phyloP scores from a whole-genome alignment of 495 filamentous ascomycete genomes.

The Annulohypoxylon nitens region DNA sequence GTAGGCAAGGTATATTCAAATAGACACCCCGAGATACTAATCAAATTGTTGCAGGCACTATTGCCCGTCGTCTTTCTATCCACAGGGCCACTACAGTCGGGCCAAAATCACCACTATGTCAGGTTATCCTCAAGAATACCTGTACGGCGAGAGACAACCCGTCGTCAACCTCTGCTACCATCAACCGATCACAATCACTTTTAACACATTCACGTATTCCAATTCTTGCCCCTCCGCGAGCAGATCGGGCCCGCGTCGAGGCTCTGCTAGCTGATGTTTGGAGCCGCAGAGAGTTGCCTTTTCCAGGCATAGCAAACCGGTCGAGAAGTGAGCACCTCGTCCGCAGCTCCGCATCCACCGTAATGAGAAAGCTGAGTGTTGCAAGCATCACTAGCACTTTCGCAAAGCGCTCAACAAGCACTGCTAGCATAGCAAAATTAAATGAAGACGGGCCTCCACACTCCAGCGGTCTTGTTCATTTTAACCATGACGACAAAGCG shows the following conservation, averaged over 20 bases:
- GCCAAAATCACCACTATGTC: constrained; percentile 69
- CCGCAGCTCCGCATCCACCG: constrained; percentile 76
- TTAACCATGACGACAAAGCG: constrained; percentile 39
- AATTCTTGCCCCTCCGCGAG: constrained; percentile 75
- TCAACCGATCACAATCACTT: constrained; percentile 79
- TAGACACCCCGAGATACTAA: neutral
- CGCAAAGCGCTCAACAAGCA: constrained; percentile 66
- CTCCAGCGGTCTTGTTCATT: constrained; percentile 34
- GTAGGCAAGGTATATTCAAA: constrained; percentile 43
- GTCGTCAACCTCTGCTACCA: constrained; percentile 55
- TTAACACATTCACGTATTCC: constrained; percentile 71
- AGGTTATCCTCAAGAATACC: constrained; percentile 93
- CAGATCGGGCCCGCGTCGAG: constrained; percentile 84
- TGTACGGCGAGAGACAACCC: constrained; percentile 71
- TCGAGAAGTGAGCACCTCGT: constrained; percentile 74
- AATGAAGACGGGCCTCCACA: constrained; percentile 41
- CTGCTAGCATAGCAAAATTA: constrained; percentile 33
- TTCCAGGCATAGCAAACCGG: constrained; percentile 81
- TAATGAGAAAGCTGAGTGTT: constrained; percentile 87
- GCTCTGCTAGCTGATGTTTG: constrained; percentile 81
- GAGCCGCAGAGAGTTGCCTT: constrained; percentile 84
- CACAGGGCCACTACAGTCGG: constrained; percentile 79
- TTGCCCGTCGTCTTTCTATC: constrained; percentile 83
- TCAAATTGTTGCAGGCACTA: constrained; percentile 63
- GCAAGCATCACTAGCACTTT: constrained; percentile 76